phyloP scores from a whole-genome alignment of 1,284 basidiomycete genomes.

The Microbotryomycetes sp. region DNA sequence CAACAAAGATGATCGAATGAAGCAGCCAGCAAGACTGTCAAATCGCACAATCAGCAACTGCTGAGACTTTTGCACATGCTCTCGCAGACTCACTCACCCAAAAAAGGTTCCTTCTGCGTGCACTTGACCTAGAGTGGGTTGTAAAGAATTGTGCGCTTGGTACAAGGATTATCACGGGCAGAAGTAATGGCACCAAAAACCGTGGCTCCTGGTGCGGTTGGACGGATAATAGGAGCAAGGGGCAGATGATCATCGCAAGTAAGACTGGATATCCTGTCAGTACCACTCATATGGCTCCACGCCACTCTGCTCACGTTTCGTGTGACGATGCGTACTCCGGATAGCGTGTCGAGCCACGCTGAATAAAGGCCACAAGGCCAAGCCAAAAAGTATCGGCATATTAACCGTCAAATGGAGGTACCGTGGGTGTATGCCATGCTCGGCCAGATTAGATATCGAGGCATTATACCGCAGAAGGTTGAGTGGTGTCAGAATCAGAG shows the following conservation, averaged over 20 bases:
- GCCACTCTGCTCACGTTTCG: no score
- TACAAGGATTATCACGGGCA: conserved; percentile 31
- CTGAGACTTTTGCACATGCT: no score
- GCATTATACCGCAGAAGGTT: conserved; percentile 41
- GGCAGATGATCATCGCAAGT: conserved; percentile 7
- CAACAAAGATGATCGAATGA: conserved; percentile 13
- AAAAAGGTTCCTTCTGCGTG: neutral
- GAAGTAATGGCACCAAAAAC: conserved; percentile 38
- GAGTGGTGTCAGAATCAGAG: conserved; percentile 33
- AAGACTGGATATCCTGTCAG: no score
- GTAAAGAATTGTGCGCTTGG: neutral
- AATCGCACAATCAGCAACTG: neutral
- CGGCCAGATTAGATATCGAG: conserved; percentile 34
- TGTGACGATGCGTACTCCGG: no score
- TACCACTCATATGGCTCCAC: no score
- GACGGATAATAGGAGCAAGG: conserved; percentile 33
- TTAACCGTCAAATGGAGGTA: conserved; percentile 39
- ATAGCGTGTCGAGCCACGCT: no score
- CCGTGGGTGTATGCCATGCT: conserved; percentile 40
- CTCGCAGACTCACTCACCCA: conserved; percentile 14
- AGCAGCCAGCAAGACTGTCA: conserved; percentile 23
- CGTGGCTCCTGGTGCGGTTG: conserved; percentile 42
- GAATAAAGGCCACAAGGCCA: conserved; percentile 1
- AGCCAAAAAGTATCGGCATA: conserved; percentile 39
- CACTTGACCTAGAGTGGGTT: neutral